Evolutionary conservation across 257 asterid species (phyloP), one percentile per base, ranked within the genome.

Genomic region (Jacaranda mimosifolia): DNA sequence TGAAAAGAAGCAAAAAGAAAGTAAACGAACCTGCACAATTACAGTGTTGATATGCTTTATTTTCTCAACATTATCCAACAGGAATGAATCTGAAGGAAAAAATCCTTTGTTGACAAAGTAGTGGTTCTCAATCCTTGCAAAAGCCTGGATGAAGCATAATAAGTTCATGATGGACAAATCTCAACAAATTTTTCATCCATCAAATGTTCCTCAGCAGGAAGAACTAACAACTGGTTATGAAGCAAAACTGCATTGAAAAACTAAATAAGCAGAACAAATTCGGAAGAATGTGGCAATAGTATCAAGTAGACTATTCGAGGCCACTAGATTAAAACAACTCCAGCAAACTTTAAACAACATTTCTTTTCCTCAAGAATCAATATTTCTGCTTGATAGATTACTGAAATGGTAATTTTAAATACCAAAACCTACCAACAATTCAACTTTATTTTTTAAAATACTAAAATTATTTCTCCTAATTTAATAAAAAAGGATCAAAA

Each of bases 111-210:
- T 95, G 87, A 90, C 85, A 73, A 95, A 95, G 88, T 93, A 95
- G 88, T 95, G 98, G 81, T 93, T 95, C 91, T 95, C 99, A 83
- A 95, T 93, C 94, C 99, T 87, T 51, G 98, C 98, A 84, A 95
- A 95, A 73, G 99, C 99, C 99, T 93, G 89, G 68, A 82, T 19
- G 40, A 48, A 74, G 73, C 56, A 86, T 40, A 39, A 69, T 17
- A 51, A 58, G 58, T 64, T 60, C 76, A 74, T 38, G 72, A 55
- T 45, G 64, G 35, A 51, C n/a, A 53, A 66, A 64, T 9, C 35
- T 15, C n/a, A 49, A 80, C 6, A 51, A 52, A 19, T 4, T 71
- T 42, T 32, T 11, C 32, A n/a, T 4, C 45, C 51, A 63, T 39
- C 43, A 67, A 63, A 49, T 12, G 65, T 39, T 79, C 74, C 40